phyloP scores from a whole-genome alignment of 139 green algal genomes.

The Edaphochlamys debaryana region DNA sequence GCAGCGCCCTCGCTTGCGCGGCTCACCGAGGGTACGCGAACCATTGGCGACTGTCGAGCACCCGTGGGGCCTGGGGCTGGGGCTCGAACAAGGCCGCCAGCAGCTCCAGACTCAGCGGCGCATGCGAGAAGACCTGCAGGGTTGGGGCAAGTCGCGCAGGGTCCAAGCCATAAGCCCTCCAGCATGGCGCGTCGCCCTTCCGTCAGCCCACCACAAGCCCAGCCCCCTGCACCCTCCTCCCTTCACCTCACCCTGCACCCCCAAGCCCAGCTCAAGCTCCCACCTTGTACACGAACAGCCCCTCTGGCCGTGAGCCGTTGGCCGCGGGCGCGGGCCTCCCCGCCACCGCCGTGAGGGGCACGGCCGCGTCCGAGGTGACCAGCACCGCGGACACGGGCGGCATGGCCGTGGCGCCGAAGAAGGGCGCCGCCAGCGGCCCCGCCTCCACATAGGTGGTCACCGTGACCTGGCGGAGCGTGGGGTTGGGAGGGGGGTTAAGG shows the following conservation, averaged over 20 bases:
- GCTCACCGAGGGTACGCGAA: slow-evolving; percentile 60
- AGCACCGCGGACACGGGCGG: slow-evolving; percentile 51
- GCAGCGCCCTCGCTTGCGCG: too few relatives aligned
- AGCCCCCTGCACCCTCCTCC: too few relatives aligned
- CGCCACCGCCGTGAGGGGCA: slow-evolving; percentile 53
- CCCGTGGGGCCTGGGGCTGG: background rate
- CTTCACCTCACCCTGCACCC: too few relatives aligned
- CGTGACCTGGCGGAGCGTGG: too few relatives aligned
- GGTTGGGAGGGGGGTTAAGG: too few relatives aligned
- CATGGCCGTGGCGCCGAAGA: slow-evolving; percentile 45
- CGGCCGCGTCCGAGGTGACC: slow-evolving; percentile 50
- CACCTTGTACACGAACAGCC: slow-evolving; percentile 59
- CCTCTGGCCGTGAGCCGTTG: background rate
- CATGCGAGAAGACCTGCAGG: slow-evolving; percentile 67
- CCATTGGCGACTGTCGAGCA: slow-evolving; percentile 55
- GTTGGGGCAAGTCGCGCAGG: too few relatives aligned
- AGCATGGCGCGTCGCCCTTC: background rate
- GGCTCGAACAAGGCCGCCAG: slow-evolving; percentile 62
- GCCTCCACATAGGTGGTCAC: slow-evolving; percentile 61
- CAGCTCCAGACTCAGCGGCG: slow-evolving; percentile 33
- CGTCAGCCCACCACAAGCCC: background rate
- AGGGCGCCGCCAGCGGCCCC: slow-evolving; percentile 51
- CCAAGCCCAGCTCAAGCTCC: too few relatives aligned
- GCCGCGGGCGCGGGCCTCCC: background rate
- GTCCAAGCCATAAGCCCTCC: too few relatives aligned